Base-by-base conservation (phyloP, 139 green algal genomes). In the Chara braunii region DNA sequence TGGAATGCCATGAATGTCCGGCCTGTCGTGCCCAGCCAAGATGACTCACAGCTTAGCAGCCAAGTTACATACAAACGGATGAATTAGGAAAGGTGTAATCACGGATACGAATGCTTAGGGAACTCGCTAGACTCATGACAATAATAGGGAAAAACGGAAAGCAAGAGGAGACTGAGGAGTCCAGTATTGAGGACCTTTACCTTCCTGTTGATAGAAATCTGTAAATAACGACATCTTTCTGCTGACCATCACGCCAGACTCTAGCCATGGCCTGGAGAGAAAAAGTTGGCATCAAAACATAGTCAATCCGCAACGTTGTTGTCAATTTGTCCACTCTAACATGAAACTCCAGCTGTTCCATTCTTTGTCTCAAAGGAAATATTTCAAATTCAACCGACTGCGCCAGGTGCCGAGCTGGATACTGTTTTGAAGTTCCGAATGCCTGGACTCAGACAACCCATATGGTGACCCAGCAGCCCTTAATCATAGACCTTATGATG, bases 241-340 rank as follows among this genome's bases (percentile, higher is more conserved):
- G 82, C 79, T 99, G 93, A 0, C 93, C 93, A 75, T 99, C 93
- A 8, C 93, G 83, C 93, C 93, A 99, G 35, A 98, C 88, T 42
- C 92, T 81, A 30, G 65, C 75, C 24, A 77, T 81, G 24, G 86
- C 82, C 59, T 75, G 83, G 51, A 59, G 18, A 59, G 18, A 59
- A 18, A 44, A 48, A 48, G 40, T 48, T 48, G 18, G 18, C 40
- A 48, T 29, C 18, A 48, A 48, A 48, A 48, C 40, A 48, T 48
- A 18, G 18, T 48, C 40, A 18, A 48, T 29, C 18, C 18, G 18
- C 18, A 48, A 29, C 18, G 40, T 48, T 48, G 40, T 48, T 18
- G 18, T 29, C 40, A 48, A 18, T 48, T 29, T 29, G 18, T 18
- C 40, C 40, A 48, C 40, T 48, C 18, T 48, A 48, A 48, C 40